Base-by-base conservation (phyloP, 768 basidiomycete species). In the Serpula lacrymans region DNA sequence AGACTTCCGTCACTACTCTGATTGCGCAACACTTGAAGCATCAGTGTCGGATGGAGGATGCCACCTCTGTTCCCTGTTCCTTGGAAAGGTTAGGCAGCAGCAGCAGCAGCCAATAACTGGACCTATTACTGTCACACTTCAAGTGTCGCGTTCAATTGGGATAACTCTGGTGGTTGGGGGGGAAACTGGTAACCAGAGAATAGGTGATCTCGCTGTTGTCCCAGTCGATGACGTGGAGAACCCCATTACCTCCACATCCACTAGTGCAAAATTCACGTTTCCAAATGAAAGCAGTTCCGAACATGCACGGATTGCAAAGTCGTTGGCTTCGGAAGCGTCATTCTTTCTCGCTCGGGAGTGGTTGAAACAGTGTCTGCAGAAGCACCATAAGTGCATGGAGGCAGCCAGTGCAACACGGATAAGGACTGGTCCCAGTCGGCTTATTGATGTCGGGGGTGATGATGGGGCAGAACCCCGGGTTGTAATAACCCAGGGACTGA, bases 391-490 rank as follows among this genome's bases (percentile, higher is more conserved):
- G n/a, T 36, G 34, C 17, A 36, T 13, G 17, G 34, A 36, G 34
- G 16, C 34, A 12, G 34, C 2, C 34, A 36, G 34, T 6, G 34
- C 17, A 20, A 11, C 34, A 36, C 17, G 34, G 34, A 6, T 13
- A 22, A 6, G 17, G 21, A 36, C n/a, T 13, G 21, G 16, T 36
- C 34, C 34, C 17, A 36, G 34, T 22, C 34, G 34, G 34, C 34
- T 36, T 22, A 36, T 36, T 22, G 34, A 36, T 20, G 34, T 36
- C 13, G 34, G 34, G 34, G 8, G 34, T 22, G 34, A 36, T 36
- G 21, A 22, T 36, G 34, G 34, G 34, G 34, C 14, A 13, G 34
- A 17, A 22, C 34, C 34, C 21, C 17, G 34, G 34, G 16, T 36
- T 20, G 34, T 36, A 36, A 36, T 22, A 16, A 36, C 6, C 3